Conservation (phyloP, 2,329 filamentous ascomycete genomes). For the Coniochaeta sp. region DNA sequence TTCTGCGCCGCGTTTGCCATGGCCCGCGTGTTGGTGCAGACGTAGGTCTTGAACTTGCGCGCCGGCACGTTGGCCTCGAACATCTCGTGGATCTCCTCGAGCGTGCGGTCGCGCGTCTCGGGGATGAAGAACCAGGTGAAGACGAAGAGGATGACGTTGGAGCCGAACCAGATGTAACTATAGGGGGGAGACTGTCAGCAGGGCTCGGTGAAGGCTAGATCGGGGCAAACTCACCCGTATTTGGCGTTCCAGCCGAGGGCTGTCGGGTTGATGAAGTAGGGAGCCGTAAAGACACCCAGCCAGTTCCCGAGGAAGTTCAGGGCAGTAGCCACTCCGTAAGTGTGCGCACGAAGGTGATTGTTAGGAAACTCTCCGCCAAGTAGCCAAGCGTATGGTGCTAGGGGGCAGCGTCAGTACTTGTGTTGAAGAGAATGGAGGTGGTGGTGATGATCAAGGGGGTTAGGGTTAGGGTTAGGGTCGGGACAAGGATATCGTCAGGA, state of each 20-base stretch:
- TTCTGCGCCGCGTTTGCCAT: constrained; percentile 6
- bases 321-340: constrained; percentile 28
- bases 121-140: constrained; percentile 39
- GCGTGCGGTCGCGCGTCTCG: constrained; percentile 36
- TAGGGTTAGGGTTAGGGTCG: too few species aligned
- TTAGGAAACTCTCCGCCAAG: constrained; percentile 31
- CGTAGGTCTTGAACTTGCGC: constrained; percentile 10
- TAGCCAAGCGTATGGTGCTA: constrained; percentile 29
- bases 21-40: constrained; percentile 5
- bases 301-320: constrained; percentile 32
- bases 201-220: too few species aligned
- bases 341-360: constrained; percentile 30
- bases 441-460: too few species aligned
- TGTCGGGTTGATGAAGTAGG: constrained; percentile 35
- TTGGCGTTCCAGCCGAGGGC: constrained; percentile 27
- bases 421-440: not conserved
- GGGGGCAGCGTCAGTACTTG: not conserved
- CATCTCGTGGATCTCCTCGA: constrained; percentile 42
- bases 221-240: constrained; percentile 17
- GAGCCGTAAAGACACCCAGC: constrained; percentile 30
- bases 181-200: too few species aligned
- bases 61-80: constrained; percentile 17
- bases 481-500: not conserved
- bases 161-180: constrained; percentile 32
- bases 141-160: constrained; percentile 23